Percentiles rank a stretch among this genome's conserved stretches.
These are phyloP conservation scores for Gentiana dahurica DNA, from an alignment of 257 asterid species.

Conservation along the genomic window DNA sequence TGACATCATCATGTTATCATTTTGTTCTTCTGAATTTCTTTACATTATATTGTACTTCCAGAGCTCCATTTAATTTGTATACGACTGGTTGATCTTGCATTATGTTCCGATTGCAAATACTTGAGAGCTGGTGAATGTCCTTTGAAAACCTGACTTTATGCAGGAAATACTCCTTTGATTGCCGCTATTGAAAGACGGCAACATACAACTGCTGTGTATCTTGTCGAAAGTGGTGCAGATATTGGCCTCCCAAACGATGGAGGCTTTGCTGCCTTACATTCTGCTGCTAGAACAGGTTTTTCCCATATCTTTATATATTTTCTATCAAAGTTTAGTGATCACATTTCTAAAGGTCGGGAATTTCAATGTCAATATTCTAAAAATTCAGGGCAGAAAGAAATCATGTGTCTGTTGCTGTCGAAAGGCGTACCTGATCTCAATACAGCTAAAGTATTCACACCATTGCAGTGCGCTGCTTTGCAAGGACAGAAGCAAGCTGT, in stretches of 20 bases:
- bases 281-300: slow-evolving; percentile 14
- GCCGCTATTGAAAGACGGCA: slow-evolving; percentile 4
- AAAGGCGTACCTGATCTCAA: slow-evolving; percentile 2
- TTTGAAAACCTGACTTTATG: too few relatives aligned
- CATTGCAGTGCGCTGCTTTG: slow-evolving; percentile 10
- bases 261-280: slow-evolving; percentile 12
- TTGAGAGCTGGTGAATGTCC: too few relatives aligned
- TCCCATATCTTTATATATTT: too few relatives aligned
- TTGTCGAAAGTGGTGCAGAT: slow-evolving; percentile 17
- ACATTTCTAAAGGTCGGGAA: too few relatives aligned
- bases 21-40: too few relatives aligned
- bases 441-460: slow-evolving; percentile 2
- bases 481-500: slow-evolving; percentile 2
- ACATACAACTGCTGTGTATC: slow-evolving; percentile 5
- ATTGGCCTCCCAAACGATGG: not conserved
- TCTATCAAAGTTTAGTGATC: too few relatives aligned
- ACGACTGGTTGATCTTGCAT: too few relatives aligned
- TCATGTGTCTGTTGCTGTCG: slow-evolving; percentile 5
- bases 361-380: too few relatives aligned
- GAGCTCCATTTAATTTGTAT: too few relatives aligned
- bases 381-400: slow-evolving; percentile 1
- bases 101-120: too few relatives aligned
- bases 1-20: too few relatives aligned
- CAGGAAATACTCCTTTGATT: slow-evolving; percentile 20
- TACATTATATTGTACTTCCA: too few relatives aligned